Conservation (phyloP, 208 protist genomes). For the Novymonas esmeraldas region DNA sequence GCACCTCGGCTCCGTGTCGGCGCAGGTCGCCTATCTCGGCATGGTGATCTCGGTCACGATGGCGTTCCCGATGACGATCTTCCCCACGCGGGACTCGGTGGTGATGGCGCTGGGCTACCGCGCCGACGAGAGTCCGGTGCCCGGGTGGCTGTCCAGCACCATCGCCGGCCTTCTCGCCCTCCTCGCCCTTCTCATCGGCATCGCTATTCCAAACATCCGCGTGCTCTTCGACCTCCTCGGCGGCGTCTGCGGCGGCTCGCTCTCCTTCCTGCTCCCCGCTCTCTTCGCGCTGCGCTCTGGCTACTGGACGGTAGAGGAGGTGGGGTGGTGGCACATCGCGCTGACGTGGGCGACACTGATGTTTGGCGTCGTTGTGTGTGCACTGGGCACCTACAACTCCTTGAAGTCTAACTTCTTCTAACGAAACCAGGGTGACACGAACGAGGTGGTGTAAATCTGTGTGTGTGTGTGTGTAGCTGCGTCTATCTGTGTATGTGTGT, state of each 20-base stretch:
- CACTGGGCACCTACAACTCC: constrained; percentile 54
- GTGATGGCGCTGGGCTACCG: constrained; percentile 64
- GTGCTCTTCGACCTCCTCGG: constrained; percentile 82
- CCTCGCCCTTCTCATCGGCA: constrained; percentile 61
- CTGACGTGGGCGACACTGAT: constrained; percentile 49
- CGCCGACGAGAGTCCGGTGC: constrained; percentile 36
- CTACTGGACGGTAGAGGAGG: constrained; percentile 39
- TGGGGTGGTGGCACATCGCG: constrained; percentile 41
- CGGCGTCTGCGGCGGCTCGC: constrained; percentile 66
- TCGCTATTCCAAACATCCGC: constrained; percentile 75
- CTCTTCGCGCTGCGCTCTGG: constrained; percentile 67
- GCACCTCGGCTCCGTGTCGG: constrained; percentile 47
- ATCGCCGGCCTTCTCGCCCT: constrained; percentile 57
- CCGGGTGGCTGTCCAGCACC: constrained; percentile 41
- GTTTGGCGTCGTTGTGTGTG: constrained; percentile 53
- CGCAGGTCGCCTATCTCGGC: constrained; percentile 66
- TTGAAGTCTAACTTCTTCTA: constrained; percentile 53
- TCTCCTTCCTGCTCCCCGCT: constrained; percentile 80
- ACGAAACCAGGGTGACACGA: too few species aligned
- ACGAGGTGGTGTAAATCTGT: too few species aligned
- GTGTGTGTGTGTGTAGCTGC: too few species aligned
- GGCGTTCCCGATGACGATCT: constrained; percentile 86
- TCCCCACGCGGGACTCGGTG: constrained; percentile 75
- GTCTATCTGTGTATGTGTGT: too few species aligned
- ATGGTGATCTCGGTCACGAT: constrained; percentile 79